Conservation (phyloP, 176 grass and related monocot species). For the Oryza meyeriana region DNA sequence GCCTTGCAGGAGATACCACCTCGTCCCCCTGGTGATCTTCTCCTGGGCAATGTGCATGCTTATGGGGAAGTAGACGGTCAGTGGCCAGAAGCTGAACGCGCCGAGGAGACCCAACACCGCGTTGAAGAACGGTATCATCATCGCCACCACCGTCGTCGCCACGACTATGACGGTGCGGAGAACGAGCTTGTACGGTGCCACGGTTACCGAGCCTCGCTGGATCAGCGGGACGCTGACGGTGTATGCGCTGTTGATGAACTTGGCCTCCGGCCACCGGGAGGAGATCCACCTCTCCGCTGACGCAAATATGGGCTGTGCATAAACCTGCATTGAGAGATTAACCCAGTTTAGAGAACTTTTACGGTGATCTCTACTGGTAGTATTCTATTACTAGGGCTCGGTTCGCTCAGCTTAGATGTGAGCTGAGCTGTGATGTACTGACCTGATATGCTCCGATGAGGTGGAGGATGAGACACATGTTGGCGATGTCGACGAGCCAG, state of each 20-base stretch:
- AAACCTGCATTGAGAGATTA: conserved; percentile 41
- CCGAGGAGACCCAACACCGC: conserved; percentile 74
- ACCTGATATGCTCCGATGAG: conserved; percentile 86
- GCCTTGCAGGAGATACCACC: conserved; percentile 59
- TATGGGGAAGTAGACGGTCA: conserved; percentile 78
- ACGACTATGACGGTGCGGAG: conserved; percentile 50
- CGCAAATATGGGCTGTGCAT: conserved; percentile 70
- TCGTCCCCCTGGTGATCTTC: conserved; percentile 46
- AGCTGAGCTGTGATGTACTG: background rate
- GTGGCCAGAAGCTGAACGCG: conserved; percentile 82
- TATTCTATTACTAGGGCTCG: background rate
- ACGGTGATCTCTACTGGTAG: background rate
- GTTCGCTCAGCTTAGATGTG: background rate
- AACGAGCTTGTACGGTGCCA: conserved; percentile 52
- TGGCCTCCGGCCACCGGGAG: conserved; percentile 59
- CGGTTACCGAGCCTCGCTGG: conserved; percentile 34
- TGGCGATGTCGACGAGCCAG: conserved; percentile 72
- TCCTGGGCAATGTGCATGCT: conserved; percentile 75
- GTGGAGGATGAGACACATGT: conserved; percentile 76
- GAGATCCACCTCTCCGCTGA: conserved; percentile 43
- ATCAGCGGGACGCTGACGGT: conserved; percentile 44
- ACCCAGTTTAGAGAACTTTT: background rate
- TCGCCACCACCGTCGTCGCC: conserved; percentile 59
- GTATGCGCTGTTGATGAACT: conserved; percentile 64
- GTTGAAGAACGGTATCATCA: conserved; percentile 87